Evolutionary conservation across 345 rosid species (phyloP).

Genomic region (Citrus glauca): DNA sequence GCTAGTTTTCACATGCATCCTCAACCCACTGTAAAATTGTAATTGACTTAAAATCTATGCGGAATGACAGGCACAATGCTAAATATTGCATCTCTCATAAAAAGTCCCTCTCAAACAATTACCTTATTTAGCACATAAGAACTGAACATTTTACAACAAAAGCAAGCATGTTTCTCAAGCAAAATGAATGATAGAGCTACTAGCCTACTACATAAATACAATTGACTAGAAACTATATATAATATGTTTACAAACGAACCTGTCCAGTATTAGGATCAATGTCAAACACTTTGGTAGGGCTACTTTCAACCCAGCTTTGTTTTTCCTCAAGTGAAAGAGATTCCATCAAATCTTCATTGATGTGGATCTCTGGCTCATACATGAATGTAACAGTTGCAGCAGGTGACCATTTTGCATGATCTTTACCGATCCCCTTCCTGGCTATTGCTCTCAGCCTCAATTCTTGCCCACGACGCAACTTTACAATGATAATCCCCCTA

Average conservation of each 20-base stretch:
- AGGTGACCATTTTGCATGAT: constrained; percentile 98
- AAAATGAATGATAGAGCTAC: neutral
- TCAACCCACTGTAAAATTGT: neutral
- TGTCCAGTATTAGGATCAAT: constrained; percentile 61
- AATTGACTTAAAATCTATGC: neutral
- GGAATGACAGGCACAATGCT: neutral
- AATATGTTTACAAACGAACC: constrained; percentile 29
- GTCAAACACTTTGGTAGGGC: constrained; percentile 87
- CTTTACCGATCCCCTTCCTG: constrained; percentile 93
- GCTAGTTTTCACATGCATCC: neutral
- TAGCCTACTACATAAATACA: neutral
- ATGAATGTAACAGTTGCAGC: constrained; percentile 98
- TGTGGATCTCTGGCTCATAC: constrained; percentile 90
- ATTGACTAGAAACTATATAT: neutral
- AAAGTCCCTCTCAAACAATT: neutral
- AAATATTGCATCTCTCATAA: neutral
- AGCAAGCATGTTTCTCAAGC: neutral
- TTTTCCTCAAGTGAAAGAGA: constrained; percentile 69
- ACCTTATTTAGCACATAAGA: neutral
- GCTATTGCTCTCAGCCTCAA: constrained; percentile 89
- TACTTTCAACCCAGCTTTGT: constrained; percentile 68
- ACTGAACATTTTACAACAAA: neutral
- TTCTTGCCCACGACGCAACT: constrained; percentile 84
- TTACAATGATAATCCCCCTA: constrained; percentile 90
- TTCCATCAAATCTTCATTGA: constrained; percentile 89